Evolutionary conservation across 225 moss, liverwort and hornwort species (phyloP), one percentile per base, ranked within the genome.

Genomic region (Straminergon stramineum): DNA sequence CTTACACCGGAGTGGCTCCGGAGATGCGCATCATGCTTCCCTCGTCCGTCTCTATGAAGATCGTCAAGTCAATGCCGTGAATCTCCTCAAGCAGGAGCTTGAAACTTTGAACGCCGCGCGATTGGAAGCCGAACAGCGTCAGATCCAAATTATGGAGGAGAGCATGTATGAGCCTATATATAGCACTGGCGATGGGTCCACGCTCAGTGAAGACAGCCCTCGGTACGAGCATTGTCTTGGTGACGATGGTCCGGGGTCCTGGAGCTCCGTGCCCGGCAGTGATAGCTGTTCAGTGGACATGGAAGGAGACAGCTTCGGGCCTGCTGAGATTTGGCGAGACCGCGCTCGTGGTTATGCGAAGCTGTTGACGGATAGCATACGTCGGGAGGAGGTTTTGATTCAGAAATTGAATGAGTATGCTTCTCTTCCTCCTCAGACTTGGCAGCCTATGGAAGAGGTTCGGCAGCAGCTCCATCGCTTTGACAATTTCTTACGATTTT

Each of bases 401-500:
- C 84, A 91, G 85, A 94, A 92, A 91, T 74, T 92, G 76, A 90
- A 89, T 75, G 92, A 94, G 82, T 90, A 87, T 73, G 77, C 90
- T 31, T 61, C 92, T 43, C 65, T 70, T 70, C 85, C 93, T 66
- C 70, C 85, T 48, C 6, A 84, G 71, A 62, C 91, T 66, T 83
- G 91, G 67, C 86, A 90, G 88, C 92, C 95, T 21, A 21, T 94
- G 39, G 95, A 94, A 74, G 95, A 95, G 85, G 75, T 97, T 73
- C 90, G 86, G 69, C 93, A 91, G 84, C 93, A 90, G 74, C 90
- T 96, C 64, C 90, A 92, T 21, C 91, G 95, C 35, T 91, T 94
- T 51, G 97, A 97, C 85, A 95, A 97, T 88, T 96, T 97, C 74
- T 88, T 97, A 35, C 95, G 95, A 18, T 96, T 97, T 67, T 82